Conservation (phyloP, 1,284 basidiomycete species). For the Pisolithus thermaeus region DNA sequence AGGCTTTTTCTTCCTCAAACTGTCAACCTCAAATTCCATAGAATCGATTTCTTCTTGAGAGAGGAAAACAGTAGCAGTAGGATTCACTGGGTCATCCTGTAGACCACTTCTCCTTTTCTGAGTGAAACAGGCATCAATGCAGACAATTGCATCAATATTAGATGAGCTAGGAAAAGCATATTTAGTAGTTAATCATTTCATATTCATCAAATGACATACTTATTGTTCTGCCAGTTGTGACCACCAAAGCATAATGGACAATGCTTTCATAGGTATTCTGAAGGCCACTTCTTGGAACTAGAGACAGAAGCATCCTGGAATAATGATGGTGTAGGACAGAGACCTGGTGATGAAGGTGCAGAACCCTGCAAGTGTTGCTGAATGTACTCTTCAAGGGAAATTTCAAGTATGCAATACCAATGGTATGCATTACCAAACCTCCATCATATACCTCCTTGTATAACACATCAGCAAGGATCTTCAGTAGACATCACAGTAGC, state of each 20-base stretch:
- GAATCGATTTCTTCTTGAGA: neutral
- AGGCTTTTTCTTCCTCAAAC: neutral
- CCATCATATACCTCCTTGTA: too few species aligned
- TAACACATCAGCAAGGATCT: too few species aligned
- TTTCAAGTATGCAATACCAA: too few species aligned
- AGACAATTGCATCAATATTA: conserved; percentile 5
- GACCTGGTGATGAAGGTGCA: neutral
- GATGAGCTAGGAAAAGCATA: neutral
- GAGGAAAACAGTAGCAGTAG: conserved; percentile 7
- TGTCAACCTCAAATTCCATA: conserved; percentile 2
- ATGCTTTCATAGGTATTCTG: conserved; percentile 1
- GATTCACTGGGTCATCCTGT: conserved; percentile 1
- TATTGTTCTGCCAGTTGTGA: neutral
- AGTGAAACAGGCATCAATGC: conserved; percentile 10
- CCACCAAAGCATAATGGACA: conserved; percentile 10
- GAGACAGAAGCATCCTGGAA: neutral
- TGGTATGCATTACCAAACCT: too few species aligned
- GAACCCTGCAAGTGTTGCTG: neutral
- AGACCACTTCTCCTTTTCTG: conserved; percentile 1
- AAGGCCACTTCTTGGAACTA: neutral
- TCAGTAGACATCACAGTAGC: too few species aligned
- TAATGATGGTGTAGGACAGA: neutral
- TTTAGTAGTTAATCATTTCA: neutral
- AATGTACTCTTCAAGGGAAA: neutral
- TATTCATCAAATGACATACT: neutral